A percentile compares a stretch with the other conserved stretches of the same genome.
phyloP scores from a whole-genome alignment of 495 filamentous ascomycete species.

The Neohortaea acidophila region DNA sequence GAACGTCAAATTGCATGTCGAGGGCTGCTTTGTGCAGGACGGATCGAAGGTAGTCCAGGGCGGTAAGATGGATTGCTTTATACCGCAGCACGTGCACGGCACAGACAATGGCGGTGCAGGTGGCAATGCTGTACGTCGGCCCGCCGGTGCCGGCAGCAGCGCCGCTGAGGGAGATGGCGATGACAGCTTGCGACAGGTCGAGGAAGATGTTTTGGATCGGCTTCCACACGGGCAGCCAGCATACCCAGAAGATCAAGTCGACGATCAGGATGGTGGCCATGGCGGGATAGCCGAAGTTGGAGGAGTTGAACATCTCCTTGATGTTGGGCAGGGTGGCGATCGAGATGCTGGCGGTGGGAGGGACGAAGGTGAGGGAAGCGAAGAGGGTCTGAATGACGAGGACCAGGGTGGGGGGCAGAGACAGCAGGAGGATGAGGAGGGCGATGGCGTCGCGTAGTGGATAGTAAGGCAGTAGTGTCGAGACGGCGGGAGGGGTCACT shows the following conservation, averaged over 20 bases:
- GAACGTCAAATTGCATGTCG: slow-evolving; percentile 14
- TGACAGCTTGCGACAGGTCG: slow-evolving; percentile 91
- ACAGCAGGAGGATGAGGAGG: slow-evolving; percentile 92
- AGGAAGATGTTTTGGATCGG: slow-evolving; percentile 77
- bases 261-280: slow-evolving; percentile 66
- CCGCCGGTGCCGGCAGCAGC: slow-evolving; percentile 51
- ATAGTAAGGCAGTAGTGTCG: slow-evolving; percentile 79
- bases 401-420: slow-evolving; percentile 82
- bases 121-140: slow-evolving; percentile 51
- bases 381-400: slow-evolving; percentile 87
- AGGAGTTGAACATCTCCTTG: slow-evolving; percentile 38
- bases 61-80: slow-evolving; percentile 19
- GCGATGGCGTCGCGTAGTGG: slow-evolving; percentile 92
- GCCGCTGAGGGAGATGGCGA: slow-evolving; percentile 83
- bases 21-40: slow-evolving; percentile 15
- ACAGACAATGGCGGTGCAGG: slow-evolving; percentile 69
- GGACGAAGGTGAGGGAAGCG: slow-evolving; percentile 83
- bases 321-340: slow-evolving; percentile 33
- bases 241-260: slow-evolving; percentile 61
- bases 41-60: slow-evolving; percentile 17
- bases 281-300: slow-evolving; percentile 62
- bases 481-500: slow-evolving; percentile 53
- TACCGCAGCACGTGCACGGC: slow-evolving; percentile 46
- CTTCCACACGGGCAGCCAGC: slow-evolving; percentile 84
- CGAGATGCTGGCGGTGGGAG: slow-evolving; percentile 41